Conservation (phyloP, 495 filamentous ascomycete species). For the Penicillium cinerascens region DNA sequence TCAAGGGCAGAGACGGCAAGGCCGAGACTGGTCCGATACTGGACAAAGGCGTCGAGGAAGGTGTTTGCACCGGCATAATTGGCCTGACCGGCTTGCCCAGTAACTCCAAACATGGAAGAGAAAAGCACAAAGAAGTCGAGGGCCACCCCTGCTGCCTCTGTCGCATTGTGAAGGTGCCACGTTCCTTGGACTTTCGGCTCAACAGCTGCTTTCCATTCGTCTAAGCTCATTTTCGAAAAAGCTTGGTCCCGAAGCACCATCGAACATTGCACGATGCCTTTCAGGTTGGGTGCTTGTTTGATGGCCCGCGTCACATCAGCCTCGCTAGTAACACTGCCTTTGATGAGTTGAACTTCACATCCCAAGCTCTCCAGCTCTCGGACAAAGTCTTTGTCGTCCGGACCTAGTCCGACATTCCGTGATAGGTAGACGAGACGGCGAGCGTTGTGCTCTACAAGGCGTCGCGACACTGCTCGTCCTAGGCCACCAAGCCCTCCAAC, state of each 20-base stretch:
- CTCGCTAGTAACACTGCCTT: slow-evolving; percentile 14
- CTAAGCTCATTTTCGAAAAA: neutral
- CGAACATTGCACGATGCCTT: slow-evolving; percentile 34
- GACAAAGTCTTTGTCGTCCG: slow-evolving; percentile 20
- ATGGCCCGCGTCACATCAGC: slow-evolving; percentile 18
- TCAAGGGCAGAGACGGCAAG: slow-evolving; percentile 9
- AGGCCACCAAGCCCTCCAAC: slow-evolving; percentile 55
- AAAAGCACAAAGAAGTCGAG: slow-evolving; percentile 12
- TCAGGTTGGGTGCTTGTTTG: slow-evolving; percentile 12
- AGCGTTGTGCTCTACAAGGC: slow-evolving; percentile 58
- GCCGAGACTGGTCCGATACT: slow-evolving; percentile 14
- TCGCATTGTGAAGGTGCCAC: slow-evolving; percentile 9
- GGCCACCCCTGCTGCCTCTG: neutral
- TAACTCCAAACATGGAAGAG: slow-evolving; percentile 14
- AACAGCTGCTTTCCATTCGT: neutral
- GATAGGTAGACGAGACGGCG: slow-evolving; percentile 49
- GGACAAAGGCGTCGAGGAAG: slow-evolving; percentile 25
- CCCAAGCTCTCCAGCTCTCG: slow-evolving; percentile 35
- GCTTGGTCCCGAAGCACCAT: neutral
- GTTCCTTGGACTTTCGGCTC: slow-evolving; percentile 4
- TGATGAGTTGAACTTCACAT: slow-evolving; percentile 18
- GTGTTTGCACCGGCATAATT: slow-evolving; percentile 25
- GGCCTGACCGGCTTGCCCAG: slow-evolving; percentile 20
- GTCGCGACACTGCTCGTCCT: slow-evolving; percentile 51
- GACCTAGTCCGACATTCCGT: slow-evolving; percentile 15